These are phyloP conservation scores for Penstemon eatonii DNA, from an alignment of 257 asterid genomes.

Conservation along the genomic window DNA sequence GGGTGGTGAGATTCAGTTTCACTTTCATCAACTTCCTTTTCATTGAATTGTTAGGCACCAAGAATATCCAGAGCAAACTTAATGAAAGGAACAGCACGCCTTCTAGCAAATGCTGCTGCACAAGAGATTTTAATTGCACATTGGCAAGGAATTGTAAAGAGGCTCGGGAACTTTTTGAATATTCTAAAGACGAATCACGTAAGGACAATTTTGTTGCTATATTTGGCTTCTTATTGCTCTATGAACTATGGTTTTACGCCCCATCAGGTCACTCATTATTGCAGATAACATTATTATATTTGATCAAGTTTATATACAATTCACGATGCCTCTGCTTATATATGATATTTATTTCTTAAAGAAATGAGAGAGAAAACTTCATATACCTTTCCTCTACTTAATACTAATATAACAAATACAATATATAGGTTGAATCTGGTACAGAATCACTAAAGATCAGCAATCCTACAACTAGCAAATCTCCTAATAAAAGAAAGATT, in stretches of 20 bases:
- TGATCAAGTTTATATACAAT: neutral
- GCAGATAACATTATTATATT: neutral
- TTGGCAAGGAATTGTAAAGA: constrained; percentile 94
- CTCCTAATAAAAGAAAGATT: too few relatives aligned
- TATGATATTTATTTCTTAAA: too few relatives aligned
- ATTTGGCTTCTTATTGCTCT: neutral
- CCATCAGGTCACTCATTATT: neutral
- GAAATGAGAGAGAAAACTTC: too few relatives aligned
- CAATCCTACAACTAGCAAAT: too few relatives aligned
- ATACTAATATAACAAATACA: too few relatives aligned
- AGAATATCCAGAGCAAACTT: constrained; percentile 87
- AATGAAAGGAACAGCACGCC: constrained; percentile 85
- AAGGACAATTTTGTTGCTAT: constrained; percentile 25
- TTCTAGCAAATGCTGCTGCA: constrained; percentile 85
- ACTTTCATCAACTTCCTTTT: constrained; percentile 13
- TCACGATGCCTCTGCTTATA: neutral
- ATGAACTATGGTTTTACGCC: neutral
- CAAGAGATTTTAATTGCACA: constrained; percentile 93
- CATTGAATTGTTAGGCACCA: constrained; percentile 69
- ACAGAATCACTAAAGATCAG: too few relatives aligned
- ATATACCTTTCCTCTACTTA: too few relatives aligned
- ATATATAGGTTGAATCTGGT: too few relatives aligned
- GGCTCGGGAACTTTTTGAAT: constrained; percentile 64
- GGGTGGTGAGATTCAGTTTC: neutral
- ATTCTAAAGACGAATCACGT: constrained; percentile 75